Conservation (phyloP, 441 rosid species). For the Corymbia citriodora region DNA sequence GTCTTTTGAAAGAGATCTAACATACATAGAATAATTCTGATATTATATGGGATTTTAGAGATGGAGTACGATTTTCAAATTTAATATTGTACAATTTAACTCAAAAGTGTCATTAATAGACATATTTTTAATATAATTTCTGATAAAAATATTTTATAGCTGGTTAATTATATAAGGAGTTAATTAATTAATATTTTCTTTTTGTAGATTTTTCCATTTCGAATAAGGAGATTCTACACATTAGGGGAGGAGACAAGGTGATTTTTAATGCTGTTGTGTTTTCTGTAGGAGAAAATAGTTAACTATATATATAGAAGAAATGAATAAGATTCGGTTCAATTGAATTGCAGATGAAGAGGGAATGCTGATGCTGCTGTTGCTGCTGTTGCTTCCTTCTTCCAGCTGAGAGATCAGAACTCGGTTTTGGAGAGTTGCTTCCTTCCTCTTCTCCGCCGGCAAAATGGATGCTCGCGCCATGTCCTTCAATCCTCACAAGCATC, state of each 20-base stretch:
- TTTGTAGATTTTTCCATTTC: neutral
- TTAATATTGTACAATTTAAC: rapidly evolving
- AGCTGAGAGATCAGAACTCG: neutral
- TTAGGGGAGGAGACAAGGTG: neutral
- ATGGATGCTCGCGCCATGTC: constrained; percentile 10
- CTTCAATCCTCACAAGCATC: constrained; percentile 62
- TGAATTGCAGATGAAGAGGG: neutral
- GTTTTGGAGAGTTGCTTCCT: neutral
- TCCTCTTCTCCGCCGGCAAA: neutral
- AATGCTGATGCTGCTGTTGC: neutral
- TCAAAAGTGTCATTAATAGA: rapidly evolving
- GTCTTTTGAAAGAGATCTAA: neutral
- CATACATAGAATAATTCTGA: neutral
- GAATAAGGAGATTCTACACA: rapidly evolving
- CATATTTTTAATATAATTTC: neutral
- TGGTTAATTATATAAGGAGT: too few species aligned
- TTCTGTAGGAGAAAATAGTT: neutral
- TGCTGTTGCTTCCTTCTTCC: neutral
- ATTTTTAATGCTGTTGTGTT: neutral
- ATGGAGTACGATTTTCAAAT: neutral
- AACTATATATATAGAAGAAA: too few species aligned
- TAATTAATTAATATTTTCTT: too few species aligned
- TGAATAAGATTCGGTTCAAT: neutral
- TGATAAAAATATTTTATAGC: neutral
- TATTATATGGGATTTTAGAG: too few species aligned